phyloP scores from a whole-genome alignment of 208 protist genomes.

The Leishmania amazonensis region DNA sequence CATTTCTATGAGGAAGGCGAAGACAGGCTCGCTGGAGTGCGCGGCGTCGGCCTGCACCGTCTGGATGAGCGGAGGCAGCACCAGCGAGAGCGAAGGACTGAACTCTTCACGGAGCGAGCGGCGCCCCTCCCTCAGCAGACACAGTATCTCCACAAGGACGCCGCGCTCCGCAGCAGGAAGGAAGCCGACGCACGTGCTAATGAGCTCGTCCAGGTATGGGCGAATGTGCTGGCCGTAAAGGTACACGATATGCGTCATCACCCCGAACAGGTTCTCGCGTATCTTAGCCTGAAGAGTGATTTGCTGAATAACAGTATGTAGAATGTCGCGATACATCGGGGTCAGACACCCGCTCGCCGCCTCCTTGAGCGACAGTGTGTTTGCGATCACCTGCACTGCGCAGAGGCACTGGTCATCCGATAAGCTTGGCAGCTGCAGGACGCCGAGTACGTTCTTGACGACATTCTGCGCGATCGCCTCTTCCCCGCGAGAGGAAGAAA shows the following conservation, averaged over 20 bases:
- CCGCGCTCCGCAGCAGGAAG: slow-evolving; percentile 53
- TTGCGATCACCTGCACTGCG: slow-evolving; percentile 73
- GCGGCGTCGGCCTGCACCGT: slow-evolving; percentile 62
- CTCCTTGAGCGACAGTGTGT: slow-evolving; percentile 72
- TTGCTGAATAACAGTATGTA: slow-evolving; percentile 70
- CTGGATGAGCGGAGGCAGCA: slow-evolving; percentile 75
- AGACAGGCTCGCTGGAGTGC: slow-evolving; percentile 57
- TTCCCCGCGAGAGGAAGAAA: slow-evolving; percentile 38
- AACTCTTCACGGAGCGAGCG: slow-evolving; percentile 84
- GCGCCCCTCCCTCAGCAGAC: slow-evolving; percentile 71
- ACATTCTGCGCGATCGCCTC: slow-evolving; percentile 78
- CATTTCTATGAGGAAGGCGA: slow-evolving; percentile 81
- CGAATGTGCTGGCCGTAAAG: slow-evolving; percentile 72
- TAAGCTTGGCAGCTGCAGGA: slow-evolving; percentile 81
- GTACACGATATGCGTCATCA: slow-evolving; percentile 63
- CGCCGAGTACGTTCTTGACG: slow-evolving; percentile 70
- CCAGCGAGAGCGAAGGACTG: slow-evolving; percentile 62
- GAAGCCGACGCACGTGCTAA: slow-evolving; percentile 54
- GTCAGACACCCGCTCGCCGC: slow-evolving; percentile 47
- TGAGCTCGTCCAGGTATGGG: slow-evolving; percentile 64
- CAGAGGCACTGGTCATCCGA: slow-evolving; percentile 85
- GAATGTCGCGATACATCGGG: slow-evolving; percentile 61
- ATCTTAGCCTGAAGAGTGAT: slow-evolving; percentile 57
- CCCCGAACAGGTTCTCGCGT: slow-evolving; percentile 60
- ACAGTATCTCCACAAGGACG: slow-evolving; percentile 71